phyloP scores from a whole-genome alignment of 78 protist species.

The Protostelium mycophagum region DNA sequence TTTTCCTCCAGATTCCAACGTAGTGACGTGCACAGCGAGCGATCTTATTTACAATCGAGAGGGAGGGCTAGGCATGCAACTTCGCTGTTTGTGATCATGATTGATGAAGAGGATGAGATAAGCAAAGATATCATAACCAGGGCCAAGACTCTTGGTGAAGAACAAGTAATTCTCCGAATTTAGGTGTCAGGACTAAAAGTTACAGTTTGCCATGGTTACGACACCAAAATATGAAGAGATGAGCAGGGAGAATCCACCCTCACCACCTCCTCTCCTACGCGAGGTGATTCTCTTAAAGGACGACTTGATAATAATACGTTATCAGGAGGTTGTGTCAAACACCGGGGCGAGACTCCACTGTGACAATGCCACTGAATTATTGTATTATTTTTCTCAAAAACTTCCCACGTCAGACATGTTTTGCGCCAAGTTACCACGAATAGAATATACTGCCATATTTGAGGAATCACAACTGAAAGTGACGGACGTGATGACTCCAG shows the following conservation, averaged over 20 bases:
- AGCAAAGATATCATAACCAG: background rate
- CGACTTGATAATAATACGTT: too few relatives aligned
- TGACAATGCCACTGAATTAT: too few relatives aligned
- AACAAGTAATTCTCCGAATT: background rate
- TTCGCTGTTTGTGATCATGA: background rate
- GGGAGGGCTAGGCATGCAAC: background rate
- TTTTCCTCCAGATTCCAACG: background rate
- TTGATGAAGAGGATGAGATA: background rate
- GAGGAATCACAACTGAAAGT: too few relatives aligned
- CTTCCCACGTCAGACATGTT: too few relatives aligned
- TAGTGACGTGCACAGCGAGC: background rate
- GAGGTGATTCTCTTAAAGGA: too few relatives aligned
- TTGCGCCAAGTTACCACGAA: too few relatives aligned
- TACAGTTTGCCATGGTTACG: background rate
- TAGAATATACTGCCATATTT: too few relatives aligned
- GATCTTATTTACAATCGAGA: background rate
- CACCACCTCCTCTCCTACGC: background rate
- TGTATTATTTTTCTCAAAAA: too few relatives aligned
- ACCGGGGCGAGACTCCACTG: too few relatives aligned
- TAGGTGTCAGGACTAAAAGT: background rate
- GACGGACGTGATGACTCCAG: too few relatives aligned
- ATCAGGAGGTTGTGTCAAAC: too few relatives aligned
- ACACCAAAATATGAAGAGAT: background rate
- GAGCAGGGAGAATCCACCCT: background rate
- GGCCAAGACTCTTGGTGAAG: background rate